Conservation (phyloP, 2,329 filamentous ascomycete genomes). For the Capronia epimyces region DNA sequence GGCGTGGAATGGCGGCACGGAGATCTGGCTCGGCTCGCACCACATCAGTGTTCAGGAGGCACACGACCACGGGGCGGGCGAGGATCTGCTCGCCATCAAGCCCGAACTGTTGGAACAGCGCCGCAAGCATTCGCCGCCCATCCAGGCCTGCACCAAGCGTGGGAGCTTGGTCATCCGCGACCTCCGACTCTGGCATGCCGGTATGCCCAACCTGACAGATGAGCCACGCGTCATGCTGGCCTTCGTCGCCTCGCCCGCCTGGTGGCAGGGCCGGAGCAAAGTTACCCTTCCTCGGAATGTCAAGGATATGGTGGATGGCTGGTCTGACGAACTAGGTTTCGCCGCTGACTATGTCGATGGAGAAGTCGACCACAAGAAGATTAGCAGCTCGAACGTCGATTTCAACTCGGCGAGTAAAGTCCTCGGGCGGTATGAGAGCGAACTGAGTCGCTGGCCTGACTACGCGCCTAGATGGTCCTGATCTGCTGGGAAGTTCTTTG, state of each 20-base stretch:
- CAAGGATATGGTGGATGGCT: slow-evolving; percentile 24
- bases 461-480: slow-evolving; percentile 27
- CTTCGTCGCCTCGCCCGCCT: slow-evolving; percentile 26
- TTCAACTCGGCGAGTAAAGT: slow-evolving; percentile 19
- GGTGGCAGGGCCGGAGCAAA: slow-evolving; percentile 25
- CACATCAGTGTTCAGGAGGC: slow-evolving; percentile 34
- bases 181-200: slow-evolving; percentile 58
- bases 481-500: background rate
- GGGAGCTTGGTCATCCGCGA: slow-evolving; percentile 56
- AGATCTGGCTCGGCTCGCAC: slow-evolving; percentile 50
- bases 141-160: slow-evolving; percentile 41
- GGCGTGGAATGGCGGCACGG: slow-evolving; percentile 46
- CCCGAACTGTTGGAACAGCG: slow-evolving; percentile 33
- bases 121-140: slow-evolving; percentile 33
- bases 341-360: slow-evolving; percentile 27
- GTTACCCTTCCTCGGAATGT: slow-evolving; percentile 23
- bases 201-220: slow-evolving; percentile 54
- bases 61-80: slow-evolving; percentile 24
- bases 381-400: slow-evolving; percentile 24
- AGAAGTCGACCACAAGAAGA: slow-evolving; percentile 26
- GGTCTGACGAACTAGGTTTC: slow-evolving; percentile 22
- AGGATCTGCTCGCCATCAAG: slow-evolving; percentile 31
- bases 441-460: slow-evolving; percentile 23
- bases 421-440: slow-evolving; percentile 13
- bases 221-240: slow-evolving; percentile 55